Base-by-base conservation (phyloP, 805 yeast genomes). In the Kurtzmaniella cleridarum region DNA sequence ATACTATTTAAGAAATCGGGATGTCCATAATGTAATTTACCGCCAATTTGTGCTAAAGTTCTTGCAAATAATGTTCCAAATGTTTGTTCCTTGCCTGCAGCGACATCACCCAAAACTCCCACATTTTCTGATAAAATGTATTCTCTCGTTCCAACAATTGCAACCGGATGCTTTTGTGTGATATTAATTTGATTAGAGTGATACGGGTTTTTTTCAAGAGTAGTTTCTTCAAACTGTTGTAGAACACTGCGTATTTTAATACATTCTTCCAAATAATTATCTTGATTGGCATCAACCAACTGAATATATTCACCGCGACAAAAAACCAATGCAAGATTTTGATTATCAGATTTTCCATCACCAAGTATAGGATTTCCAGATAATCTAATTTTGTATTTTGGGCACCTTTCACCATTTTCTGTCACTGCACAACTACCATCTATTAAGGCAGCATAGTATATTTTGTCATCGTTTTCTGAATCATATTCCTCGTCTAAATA, bases 401-500 rank as follows among this genome's bases (percentile, higher is more conserved):
- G 62, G 20, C 47, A 46, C 37, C 71, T 50, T 28, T 57, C 57
- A 44, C 79, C 78, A 49, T 71, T 74, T 53, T 71, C 73, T 60
- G 80, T 59, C 39, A 76, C 66, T 27, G 82, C 83, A 69, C 87
- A 82, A 50, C 80, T 82, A 41, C 93, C 93, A 66, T 84, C 93
- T 53, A 84, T 81, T 56, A 84, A 69, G 47, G 87, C 82, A 40
- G 91, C 82, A 62, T 75, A 84, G 50, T 79, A 81, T 58, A 80
- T 71, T 59, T 81, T 78, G 54, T 79, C 85, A 43, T 79, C 87
- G 48, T 82, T 83, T 53, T 76, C 83, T 49, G 78, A 64, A 46
- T 87, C 84, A 44, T 95, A 84, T 63, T 86, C 96, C 71, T 90
- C 96, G 54, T 91, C 97, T 54, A 91, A 75, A 71, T 88, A 91